Percentiles rank a stretch among this genome's conserved stretches.
phyloP scores from a whole-genome alignment of 169 alveolate genomes.

The Plasmodium fragile region DNA sequence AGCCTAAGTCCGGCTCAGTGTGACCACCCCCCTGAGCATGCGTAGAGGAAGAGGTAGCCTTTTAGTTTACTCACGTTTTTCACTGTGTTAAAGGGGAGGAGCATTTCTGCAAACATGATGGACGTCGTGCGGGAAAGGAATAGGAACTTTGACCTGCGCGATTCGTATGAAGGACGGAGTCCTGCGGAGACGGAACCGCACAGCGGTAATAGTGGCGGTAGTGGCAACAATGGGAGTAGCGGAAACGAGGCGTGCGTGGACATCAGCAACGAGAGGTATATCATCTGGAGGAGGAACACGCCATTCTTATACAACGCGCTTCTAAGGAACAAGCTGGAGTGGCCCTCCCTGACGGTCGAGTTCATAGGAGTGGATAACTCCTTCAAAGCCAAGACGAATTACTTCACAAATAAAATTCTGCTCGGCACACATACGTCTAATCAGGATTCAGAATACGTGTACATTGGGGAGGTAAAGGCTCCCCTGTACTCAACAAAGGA shows the following conservation, averaged over 20 bases:
- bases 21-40: neutral
- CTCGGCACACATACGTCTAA: conserved; percentile 95
- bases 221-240: neutral
- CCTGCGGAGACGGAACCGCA: neutral
- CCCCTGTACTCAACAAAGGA: conserved; percentile 79
- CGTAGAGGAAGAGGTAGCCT: neutral
- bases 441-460: conserved; percentile 92
- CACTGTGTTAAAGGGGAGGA: neutral
- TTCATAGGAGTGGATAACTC: conserved; percentile 81
- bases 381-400: conserved; percentile 79
- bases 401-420: conserved; percentile 89
- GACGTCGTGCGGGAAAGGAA: conserved; percentile 9
- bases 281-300: conserved; percentile 96
- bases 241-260: conserved; percentile 19
- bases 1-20: neutral
- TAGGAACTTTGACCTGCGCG: conserved; percentile 11
- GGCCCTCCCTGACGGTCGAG: conserved; percentile 96
- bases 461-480: conserved; percentile 89
- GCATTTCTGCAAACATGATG: conserved; percentile 1
- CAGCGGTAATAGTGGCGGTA: neutral
- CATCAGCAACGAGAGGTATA: conserved; percentile 25
- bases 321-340: conserved; percentile 93
- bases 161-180: conserved; percentile 18
- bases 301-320: conserved; percentile 96
- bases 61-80: neutral